A percentile compares a stretch with the other conserved stretches of the same genome.
These are phyloP conservation scores for Neurospora sp. DNA, from an alignment of 495 filamentous ascomycete genomes.

Conservation along the genomic window DNA sequence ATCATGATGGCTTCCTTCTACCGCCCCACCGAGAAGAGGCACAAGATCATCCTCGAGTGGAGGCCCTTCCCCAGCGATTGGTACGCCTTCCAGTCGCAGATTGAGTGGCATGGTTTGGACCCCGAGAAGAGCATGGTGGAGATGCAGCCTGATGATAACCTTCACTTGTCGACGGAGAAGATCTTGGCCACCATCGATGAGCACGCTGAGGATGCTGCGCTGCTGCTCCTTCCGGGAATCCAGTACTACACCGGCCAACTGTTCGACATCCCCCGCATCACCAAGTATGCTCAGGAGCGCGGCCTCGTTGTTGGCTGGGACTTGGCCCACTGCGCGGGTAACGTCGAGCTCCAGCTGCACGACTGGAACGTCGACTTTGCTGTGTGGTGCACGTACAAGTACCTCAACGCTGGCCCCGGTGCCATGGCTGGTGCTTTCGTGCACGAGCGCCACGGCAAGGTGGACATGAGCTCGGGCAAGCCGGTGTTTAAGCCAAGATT, in stretches of 20 bases:
- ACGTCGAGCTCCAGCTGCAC: constrained; percentile 70
- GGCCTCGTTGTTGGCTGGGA: constrained; percentile 85
- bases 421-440: constrained; percentile 78
- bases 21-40: constrained; percentile 51
- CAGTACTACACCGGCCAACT: constrained; percentile 92
- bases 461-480: constrained; percentile 20
- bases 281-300: constrained; percentile 59
- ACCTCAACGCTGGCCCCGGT: constrained; percentile 82
- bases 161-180: constrained; percentile 52
- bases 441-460: constrained; percentile 59
- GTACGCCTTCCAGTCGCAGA: constrained; percentile 81
- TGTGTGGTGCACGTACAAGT: constrained; percentile 94
- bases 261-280: constrained; percentile 77
- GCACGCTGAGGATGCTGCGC: constrained; percentile 64
- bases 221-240: constrained; percentile 78
- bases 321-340: constrained; percentile 85
- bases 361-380: constrained; percentile 96
- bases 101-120: constrained; percentile 57
- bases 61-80: constrained; percentile 92
- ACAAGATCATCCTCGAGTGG: constrained; percentile 82
- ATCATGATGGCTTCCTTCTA: constrained; percentile 87
- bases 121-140: constrained; percentile 55
- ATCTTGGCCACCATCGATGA: constrained; percentile 68
- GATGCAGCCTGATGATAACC: constrained; percentile 49
- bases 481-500: constrained; percentile 36